Evolutionary conservation across 1,284 basidiomycete species (phyloP), one percentile per base, ranked within the genome.

Genomic region (Malassezia equina): DNA sequence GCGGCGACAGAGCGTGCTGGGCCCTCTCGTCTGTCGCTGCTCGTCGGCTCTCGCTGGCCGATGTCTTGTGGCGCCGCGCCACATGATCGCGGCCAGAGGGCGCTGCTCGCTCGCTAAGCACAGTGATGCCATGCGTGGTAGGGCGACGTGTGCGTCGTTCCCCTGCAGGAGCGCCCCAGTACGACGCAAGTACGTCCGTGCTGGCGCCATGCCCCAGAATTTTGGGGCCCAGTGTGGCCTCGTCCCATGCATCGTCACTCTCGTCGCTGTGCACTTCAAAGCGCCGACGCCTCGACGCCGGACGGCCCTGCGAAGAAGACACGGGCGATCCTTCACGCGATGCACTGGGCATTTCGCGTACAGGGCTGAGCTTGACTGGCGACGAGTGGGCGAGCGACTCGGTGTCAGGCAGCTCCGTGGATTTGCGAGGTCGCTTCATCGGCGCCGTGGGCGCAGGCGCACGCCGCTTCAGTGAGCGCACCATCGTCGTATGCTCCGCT

Each of bases 181-280:
- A 71, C 21, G 64, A 56, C 1, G 71, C 71, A 28, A 74, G 42
- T 9, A 67, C 64, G 33, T 73, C 71, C 5, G 69, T 69, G 51
- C 65, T 66, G 24, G 71, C 71, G 13, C 67, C 60, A 43, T 71
- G 70, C 27, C 71, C 71, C 2, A 74, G 60, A 62, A 73, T 73
- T 57, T 67, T 66, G 13, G 71, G 71, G 6, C 66, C 70, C n/a
- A 42, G 45, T 6, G 39, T 29, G 23, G 5, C 29, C 11, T 21
- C 25, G 27, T 47, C 36, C 28, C 51, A 51, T 8, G 21, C 40
- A 3, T 47, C 45, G 27, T 60, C 59, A 9, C 42, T 47, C 11
- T 50, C 55, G 32, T 47, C 47, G 29, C 44, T 49, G 13, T 36
- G 46, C 24, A 51, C 51, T 27, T 61, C 56, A 27, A 31, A 46